Conservation (phyloP, 2,329 filamentous ascomycete species). For the Fusarium mexicanum region DNA sequence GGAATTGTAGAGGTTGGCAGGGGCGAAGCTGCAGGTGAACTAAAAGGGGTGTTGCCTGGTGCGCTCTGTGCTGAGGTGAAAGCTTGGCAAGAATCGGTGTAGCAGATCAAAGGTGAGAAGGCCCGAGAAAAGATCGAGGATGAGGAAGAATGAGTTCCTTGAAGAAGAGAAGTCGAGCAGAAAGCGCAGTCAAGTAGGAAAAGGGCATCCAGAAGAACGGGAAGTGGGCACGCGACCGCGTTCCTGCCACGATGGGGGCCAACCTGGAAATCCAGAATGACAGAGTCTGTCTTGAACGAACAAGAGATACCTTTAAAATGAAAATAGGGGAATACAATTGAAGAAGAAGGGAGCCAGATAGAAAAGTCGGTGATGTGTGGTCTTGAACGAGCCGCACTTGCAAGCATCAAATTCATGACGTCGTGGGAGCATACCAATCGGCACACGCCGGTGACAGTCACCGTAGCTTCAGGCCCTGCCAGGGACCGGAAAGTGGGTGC, state of each 20-base stretch:
- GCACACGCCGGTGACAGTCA: constrained; percentile 17
- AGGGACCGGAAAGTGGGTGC: constrained; percentile 19
- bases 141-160: not conserved
- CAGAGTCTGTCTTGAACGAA: not conserved
- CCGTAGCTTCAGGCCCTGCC: not conserved
- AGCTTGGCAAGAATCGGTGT: not conserved
- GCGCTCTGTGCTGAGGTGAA: not conserved
- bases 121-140: not conserved
- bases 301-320: not conserved
- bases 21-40: not conserved
- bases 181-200: not conserved
- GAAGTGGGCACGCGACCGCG: constrained; percentile 19
- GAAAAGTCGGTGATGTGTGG: constrained; percentile 6
- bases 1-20: not conserved
- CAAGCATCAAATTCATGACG: not conserved
- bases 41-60: not conserved
- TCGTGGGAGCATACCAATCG: constrained; percentile 18
- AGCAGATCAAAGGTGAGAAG: not conserved
- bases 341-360: not conserved
- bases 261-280: not conserved
- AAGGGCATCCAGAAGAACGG: not conserved
- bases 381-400: constrained; percentile 5
- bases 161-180: not conserved
- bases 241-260: not conserved
- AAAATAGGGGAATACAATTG: not conserved